These are phyloP conservation scores for Podila epicladia DNA, from an alignment of 192 early-diverging fungal genomes.

Conservation along the genomic window DNA sequence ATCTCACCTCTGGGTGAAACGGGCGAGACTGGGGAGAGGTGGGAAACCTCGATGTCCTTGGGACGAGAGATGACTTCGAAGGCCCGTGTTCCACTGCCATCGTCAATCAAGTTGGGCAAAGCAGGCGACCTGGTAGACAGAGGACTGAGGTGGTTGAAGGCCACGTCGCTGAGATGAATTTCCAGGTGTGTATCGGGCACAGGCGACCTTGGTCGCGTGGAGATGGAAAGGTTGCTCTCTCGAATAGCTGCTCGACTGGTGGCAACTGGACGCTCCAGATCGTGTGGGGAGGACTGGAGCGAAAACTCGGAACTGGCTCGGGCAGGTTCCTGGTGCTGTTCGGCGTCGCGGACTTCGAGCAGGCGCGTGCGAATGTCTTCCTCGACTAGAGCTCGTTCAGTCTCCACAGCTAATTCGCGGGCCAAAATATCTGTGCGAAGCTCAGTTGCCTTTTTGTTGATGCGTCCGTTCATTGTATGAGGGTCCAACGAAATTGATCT, in stretches of 20 bases:
- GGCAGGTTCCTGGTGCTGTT: conserved; percentile 25
- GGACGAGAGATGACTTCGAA: conserved; percentile 32
- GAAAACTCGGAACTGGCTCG: conserved; percentile 42
- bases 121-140: background rate
- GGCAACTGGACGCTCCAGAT: conserved; percentile 15
- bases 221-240: conserved; percentile 8
- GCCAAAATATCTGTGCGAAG: conserved; percentile 12
- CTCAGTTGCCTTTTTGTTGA: background rate
- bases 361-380: conserved; percentile 14
- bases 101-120: background rate
- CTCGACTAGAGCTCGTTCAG: conserved; percentile 15
- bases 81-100: background rate
- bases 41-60: conserved; percentile 18
- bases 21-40: conserved; percentile 1
- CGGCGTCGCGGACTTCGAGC: conserved; percentile 13
- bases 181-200: background rate
- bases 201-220: background rate
- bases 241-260: background rate
- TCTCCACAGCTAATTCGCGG: conserved; percentile 11
- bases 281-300: conserved; percentile 26
- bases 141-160: conserved; percentile 1
- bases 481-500: conserved; percentile 28
- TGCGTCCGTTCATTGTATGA: conserved; percentile 2
- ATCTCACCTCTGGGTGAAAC: conserved; percentile 15
- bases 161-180: background rate